Percentiles rank a stretch among this genome's conserved stretches.
Evolutionary conservation across 140 eudicot genomes (phyloP).

Genomic region (Erigeron philadelphicus): DNA sequence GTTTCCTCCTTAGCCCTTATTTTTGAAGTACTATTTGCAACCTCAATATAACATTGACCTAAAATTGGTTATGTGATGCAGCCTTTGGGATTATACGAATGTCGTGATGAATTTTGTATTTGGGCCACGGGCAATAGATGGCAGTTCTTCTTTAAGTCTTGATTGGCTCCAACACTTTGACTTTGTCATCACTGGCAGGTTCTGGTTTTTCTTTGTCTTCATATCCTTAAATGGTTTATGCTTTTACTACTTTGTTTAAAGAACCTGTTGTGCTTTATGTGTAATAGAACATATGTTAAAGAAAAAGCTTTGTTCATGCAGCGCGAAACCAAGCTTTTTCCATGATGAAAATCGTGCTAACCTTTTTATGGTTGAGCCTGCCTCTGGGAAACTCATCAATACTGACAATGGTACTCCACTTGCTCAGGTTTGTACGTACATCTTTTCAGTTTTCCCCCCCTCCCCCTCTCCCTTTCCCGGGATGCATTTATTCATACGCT

Average conservation of each 20-base stretch:
- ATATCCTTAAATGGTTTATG: not conserved
- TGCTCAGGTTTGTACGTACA: constrained; percentile 60
- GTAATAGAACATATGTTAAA: constrained; percentile 16
- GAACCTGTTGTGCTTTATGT: not conserved
- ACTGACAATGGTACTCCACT: constrained; percentile 97
- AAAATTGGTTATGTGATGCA: constrained; percentile 40
- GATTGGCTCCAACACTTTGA: constrained; percentile 92
- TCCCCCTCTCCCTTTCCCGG: not conserved
- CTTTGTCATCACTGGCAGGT: constrained; percentile 98
- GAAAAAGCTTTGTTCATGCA: constrained; percentile 22
- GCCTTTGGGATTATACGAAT: constrained; percentile 96
- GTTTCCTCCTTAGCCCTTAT: not conserved
- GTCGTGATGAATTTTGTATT: constrained; percentile 90
- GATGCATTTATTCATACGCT: not conserved
- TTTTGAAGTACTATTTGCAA: constrained; percentile 9
- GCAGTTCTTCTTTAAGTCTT: constrained; percentile 40
- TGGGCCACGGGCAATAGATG: constrained; percentile 35
- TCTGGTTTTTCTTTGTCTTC: constrained; percentile 21
- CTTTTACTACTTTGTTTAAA: not conserved
- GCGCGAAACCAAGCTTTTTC: constrained; percentile 95
- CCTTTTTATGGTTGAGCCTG: constrained; percentile 76
- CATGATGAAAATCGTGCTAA: constrained; percentile 83
- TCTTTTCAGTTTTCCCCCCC: not conserved
- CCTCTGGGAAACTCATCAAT: constrained; percentile 83
- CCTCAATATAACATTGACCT: not conserved